Percentiles rank a stretch among this genome's conserved stretches.
These are phyloP conservation scores for Rachicladosporium sp. DNA, from an alignment of 2,329 filamentous ascomycete species.

Conservation along the genomic window DNA sequence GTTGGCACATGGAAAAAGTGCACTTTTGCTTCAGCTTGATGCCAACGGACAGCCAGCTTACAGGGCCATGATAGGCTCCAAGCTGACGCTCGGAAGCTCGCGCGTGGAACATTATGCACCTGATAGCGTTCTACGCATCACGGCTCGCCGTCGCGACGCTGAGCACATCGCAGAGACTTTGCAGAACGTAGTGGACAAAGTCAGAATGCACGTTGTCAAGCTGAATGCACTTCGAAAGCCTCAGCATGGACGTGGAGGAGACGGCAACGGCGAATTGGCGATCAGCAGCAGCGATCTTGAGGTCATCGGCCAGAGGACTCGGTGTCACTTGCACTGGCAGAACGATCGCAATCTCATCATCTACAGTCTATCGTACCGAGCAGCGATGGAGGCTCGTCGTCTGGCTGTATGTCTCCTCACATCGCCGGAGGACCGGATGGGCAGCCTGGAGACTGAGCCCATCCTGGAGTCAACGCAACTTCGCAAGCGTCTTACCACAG, in stretches of 20 bases:
- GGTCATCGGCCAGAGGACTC: conserved; percentile 10
- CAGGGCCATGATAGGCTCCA: too few relatives aligned
- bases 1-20: too few relatives aligned
- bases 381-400: not conserved
- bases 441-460: too few relatives aligned
- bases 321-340: conserved; percentile 8
- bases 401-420: not conserved
- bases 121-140: conserved; percentile 17
- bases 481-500: too few relatives aligned
- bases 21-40: too few relatives aligned
- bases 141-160: conserved; percentile 17
- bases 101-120: conserved; percentile 10
- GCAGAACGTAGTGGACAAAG: conserved; percentile 9
- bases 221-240: conserved; percentile 7
- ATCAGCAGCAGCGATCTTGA: conserved; percentile 9
- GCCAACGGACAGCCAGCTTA: too few relatives aligned
- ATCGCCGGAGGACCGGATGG: not conserved
- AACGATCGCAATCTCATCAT: conserved; percentile 6
- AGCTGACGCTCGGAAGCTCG: too few relatives aligned
- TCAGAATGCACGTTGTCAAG: conserved; percentile 8
- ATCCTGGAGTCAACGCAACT: too few relatives aligned
- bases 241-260: not conserved
- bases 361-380: conserved; percentile 6
- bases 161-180: conserved; percentile 16
- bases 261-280: not conserved